phyloP scores from a whole-genome alignment of 139 green algal species.

The Spirogloea muscicola region DNA sequence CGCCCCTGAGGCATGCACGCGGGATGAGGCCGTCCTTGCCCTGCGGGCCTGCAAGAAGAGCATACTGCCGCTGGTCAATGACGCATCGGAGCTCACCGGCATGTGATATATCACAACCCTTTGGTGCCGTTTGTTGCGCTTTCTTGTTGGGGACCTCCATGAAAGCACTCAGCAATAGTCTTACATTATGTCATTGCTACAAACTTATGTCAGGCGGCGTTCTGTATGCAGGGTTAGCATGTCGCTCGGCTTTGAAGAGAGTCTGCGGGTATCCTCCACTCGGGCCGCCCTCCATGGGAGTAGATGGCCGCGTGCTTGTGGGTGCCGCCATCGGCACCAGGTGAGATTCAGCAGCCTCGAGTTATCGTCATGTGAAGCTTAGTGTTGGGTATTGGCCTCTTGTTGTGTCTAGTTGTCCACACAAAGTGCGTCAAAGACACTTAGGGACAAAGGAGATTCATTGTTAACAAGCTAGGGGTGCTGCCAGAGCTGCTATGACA shows the following conservation, averaged over 20 bases:
- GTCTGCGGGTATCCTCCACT: conserved; percentile 11
- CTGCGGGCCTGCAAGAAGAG: conserved; percentile 60
- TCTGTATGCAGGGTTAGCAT: no score
- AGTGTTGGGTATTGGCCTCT: conserved; percentile 35
- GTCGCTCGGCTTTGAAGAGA: conserved; percentile 59
- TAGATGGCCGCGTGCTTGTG: conserved; percentile 68
- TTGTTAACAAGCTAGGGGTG: no score
- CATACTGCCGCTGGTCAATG: conserved; percentile 68
- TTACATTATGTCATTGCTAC: no score
- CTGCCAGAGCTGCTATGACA: no score
- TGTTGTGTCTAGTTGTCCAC: conserved; percentile 1
- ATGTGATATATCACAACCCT: no score
- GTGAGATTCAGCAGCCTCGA: no score
- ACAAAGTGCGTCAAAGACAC: no score
- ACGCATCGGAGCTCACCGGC: conserved; percentile 45
- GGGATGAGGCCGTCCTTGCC: conserved; percentile 56
- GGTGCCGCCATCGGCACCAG: conserved; percentile 82
- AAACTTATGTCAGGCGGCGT: no score
- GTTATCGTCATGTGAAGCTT: neutral
- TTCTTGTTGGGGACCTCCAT: no score
- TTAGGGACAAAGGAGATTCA: no score
- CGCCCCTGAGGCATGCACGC: conserved; percentile 35
- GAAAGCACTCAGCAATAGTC: no score
- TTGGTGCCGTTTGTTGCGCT: neutral
- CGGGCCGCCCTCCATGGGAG: conserved; percentile 62